phyloP scores from a whole-genome alignment of 306 rosid species.

The Gynostemma pentaphyllum region DNA sequence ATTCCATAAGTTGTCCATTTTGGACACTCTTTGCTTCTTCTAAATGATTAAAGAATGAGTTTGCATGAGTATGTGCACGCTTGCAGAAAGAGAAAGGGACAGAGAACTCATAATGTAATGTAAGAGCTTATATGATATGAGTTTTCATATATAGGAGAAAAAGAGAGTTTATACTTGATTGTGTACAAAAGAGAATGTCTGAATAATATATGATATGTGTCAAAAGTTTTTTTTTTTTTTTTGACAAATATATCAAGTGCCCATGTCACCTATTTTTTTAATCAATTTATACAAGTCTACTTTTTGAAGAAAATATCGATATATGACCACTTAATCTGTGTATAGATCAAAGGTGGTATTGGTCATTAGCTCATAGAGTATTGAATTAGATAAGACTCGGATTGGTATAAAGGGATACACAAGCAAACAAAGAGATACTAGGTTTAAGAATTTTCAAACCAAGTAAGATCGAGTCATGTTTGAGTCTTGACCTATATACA shows the following conservation, averaged over 20 bases:
- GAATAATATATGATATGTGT: neutral
- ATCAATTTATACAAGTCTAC: too few relatives aligned
- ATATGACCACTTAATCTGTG: too few relatives aligned
- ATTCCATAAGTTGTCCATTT: slow-evolving; percentile 64
- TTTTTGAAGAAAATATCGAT: too few relatives aligned
- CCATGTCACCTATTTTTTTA: neutral
- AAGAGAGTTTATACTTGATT: slow-evolving; percentile 1
- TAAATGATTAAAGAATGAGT: slow-evolving; percentile 27
- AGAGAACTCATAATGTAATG: slow-evolving; percentile 5
- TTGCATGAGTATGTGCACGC: slow-evolving; percentile 38
- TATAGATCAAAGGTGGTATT: too few relatives aligned
- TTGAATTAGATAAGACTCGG: too few relatives aligned
- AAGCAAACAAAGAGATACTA: too few relatives aligned
- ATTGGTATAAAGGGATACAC: too few relatives aligned
- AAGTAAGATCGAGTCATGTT: too few relatives aligned
- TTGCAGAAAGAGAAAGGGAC: slow-evolving; percentile 26
- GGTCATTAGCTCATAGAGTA: too few relatives aligned
- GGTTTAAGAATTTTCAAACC: too few relatives aligned
- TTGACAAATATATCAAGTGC: neutral
- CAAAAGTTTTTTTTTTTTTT: too few relatives aligned
- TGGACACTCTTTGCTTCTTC: slow-evolving; percentile 21
- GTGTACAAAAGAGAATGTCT: neutral
- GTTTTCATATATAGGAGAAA: slow-evolving; percentile 5
- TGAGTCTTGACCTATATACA: too few relatives aligned
- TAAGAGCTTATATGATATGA: slow-evolving; percentile 4